phyloP scores from a whole-genome alignment of 345 rosid genomes.

The Lepidium sativum region DNA sequence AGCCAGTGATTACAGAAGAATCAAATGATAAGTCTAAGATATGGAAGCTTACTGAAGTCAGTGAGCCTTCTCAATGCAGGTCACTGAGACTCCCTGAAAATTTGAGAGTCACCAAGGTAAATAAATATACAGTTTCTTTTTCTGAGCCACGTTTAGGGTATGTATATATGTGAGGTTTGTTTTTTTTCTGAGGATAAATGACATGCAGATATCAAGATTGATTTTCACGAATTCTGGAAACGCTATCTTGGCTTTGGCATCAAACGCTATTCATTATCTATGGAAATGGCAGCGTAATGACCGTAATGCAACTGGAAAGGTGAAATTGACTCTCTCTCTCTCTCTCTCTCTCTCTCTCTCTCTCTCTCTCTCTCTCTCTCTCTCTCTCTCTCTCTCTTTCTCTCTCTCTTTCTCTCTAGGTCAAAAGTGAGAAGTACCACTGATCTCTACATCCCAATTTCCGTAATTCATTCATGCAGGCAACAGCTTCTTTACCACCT shows the following conservation, averaged over 20 bases:
- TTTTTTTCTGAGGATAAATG: neutral
- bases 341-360: too few relatives aligned
- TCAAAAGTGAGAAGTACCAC: neutral
- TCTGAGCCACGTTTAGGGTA: neutral
- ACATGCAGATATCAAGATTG: conserved; percentile 82
- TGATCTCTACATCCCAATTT: neutral
- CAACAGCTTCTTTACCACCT: conserved; percentile 65
- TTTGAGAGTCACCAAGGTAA: conserved; percentile 73
- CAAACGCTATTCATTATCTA: conserved; percentile 82
- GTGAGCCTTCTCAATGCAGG: conserved; percentile 82
- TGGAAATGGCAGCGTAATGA: conserved; percentile 98
- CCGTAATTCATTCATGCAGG: conserved; percentile 37
- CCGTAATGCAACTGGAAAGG: conserved; percentile 79
- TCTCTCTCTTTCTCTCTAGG: neutral
- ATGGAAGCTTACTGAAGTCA: conserved; percentile 96
- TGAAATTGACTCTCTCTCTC: conserved; percentile 17
- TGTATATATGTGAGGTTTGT: too few relatives aligned
- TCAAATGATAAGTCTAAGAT: conserved; percentile 77
- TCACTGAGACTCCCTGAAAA: conserved; percentile 88
- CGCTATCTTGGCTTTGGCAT: conserved; percentile 89
- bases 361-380: too few relatives aligned
- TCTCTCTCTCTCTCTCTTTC: too few relatives aligned
- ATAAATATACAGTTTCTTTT: neutral
- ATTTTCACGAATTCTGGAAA: conserved; percentile 92
- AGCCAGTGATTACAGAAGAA: conserved; percentile 80